phyloP scores from a whole-genome alignment of 169 alveolate species.

The Toxoplasma gondii region DNA sequence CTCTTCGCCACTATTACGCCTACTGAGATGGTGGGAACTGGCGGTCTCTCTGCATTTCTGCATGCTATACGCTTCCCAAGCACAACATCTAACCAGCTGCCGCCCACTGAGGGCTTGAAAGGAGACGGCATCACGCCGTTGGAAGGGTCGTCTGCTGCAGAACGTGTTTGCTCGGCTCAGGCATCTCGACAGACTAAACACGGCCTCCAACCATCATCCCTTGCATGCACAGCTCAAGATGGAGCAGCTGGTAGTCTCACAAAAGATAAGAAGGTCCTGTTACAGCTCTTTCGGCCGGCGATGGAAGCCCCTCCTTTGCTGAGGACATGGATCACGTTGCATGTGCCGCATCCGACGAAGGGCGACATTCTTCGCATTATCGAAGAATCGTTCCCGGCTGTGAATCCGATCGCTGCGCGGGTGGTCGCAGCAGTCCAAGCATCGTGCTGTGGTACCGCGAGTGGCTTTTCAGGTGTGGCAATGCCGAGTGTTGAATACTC shows the following conservation, averaged over 20 bases:
- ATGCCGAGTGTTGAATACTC: neutral
- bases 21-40: neutral
- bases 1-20: slow-evolving; percentile 61
- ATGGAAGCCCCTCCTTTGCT: slow-evolving; percentile 51
- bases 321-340: slow-evolving; percentile 52
- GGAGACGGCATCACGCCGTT: neutral
- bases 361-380: slow-evolving; percentile 51
- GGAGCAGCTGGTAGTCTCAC: neutral
- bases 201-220: neutral
- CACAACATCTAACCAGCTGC: neutral
- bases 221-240: neutral
- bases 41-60: slow-evolving; percentile 10
- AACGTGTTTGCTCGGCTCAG: no score
- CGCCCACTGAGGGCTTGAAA: neutral
- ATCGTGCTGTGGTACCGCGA: neutral
- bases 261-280: neutral
- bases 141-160: neutral
- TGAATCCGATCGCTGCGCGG: slow-evolving; percentile 23
- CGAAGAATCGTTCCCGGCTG: slow-evolving; percentile 29
- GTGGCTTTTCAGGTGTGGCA: neutral
- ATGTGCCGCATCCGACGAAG: slow-evolving; percentile 54
- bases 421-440: slow-evolving; percentile 44
- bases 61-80: neutral
- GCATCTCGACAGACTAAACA: no score
- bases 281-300: slow-evolving; percentile 34